Base-by-base conservation (phyloP, 495 filamentous ascomycete species). In the Penicillium fimorum region DNA sequence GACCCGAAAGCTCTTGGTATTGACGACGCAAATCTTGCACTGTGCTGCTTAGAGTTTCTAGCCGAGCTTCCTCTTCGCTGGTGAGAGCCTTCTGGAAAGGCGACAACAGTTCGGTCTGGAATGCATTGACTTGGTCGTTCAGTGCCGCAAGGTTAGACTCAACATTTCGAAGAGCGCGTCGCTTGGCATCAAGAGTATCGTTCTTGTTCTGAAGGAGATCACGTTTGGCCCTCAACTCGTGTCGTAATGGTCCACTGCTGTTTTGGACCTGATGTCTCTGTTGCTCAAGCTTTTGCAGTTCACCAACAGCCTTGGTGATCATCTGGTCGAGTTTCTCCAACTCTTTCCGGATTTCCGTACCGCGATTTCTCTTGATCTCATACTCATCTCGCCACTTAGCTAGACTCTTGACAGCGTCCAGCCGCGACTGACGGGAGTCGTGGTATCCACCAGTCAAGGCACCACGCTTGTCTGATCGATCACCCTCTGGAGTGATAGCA, bases 381-480 rank as follows among this genome's bases (percentile, higher is more conserved):
- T 79, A 88, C 65, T 88, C 82, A 38, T 88, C 85, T 25, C 90
- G 83, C 78, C 87, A 89, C 62, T 82, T 87, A 18, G 84, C 80
- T 27, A 91, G 80, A n/a, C 82, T 81, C 57, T 84, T 89, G 15
- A 96, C 87, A 32, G 89, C 91, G 55, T 95, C 88, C 12, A 97
- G 76, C 13, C 92, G 84, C 0, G 93, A 97, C 46, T 83, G 83
- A 24, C 87, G 82, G 2, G 87, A 82, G 66, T 99, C 93, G 40
- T 93, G 82, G 70, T 86, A 99, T 60, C 94, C 94, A 75, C 94
- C 94, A 25, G 89, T 96, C 74, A 97, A 82, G 2, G 92, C 94
- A 70, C 94, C 94, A 59, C 92, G 86, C 76, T 92, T 96, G 72
- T 97, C 92, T 2, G 90, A 87, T 45, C 87, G 87, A 71, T 99